phyloP scores from a whole-genome alignment of 345 rosid species.

The Odontarrhena argentea region DNA sequence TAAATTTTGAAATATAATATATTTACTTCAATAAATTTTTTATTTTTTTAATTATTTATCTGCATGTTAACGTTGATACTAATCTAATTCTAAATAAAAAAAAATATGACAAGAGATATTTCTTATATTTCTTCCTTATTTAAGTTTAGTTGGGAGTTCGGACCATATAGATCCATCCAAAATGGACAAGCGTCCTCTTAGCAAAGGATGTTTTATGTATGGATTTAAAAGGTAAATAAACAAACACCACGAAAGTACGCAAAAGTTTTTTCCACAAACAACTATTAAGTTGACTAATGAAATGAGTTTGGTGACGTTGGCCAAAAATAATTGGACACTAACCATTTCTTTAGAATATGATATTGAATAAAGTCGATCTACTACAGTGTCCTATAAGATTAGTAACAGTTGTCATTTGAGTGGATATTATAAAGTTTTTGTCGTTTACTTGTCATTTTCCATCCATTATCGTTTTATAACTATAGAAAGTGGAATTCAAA shows the following conservation, averaged over 20 bases:
- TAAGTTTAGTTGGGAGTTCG: no score
- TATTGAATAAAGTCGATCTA: constrained; percentile 23
- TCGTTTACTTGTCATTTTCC: constrained; percentile 36
- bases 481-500: constrained; percentile 30
- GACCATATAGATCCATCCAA: background rate
- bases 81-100: no score
- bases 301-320: constrained; percentile 12
- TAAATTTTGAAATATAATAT: no score
- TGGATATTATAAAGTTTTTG: constrained; percentile 34
- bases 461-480: constrained; percentile 33
- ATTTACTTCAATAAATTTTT: no score
- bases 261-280: constrained; percentile 7
- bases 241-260: background rate
- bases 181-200: constrained; percentile 19
- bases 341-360: background rate
- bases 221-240: background rate
- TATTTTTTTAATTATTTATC: no score
- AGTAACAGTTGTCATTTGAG: constrained; percentile 29
- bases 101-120: no score
- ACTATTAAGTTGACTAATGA: constrained; percentile 34
- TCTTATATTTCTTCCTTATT: no score
- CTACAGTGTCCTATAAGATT: constrained; percentile 2
- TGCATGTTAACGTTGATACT: no score
- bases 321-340: background rate
- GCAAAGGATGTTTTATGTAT: constrained; percentile 11